Conservation (phyloP, 2,329 filamentous ascomycete genomes). For the Orbilia blumenaviensis region DNA sequence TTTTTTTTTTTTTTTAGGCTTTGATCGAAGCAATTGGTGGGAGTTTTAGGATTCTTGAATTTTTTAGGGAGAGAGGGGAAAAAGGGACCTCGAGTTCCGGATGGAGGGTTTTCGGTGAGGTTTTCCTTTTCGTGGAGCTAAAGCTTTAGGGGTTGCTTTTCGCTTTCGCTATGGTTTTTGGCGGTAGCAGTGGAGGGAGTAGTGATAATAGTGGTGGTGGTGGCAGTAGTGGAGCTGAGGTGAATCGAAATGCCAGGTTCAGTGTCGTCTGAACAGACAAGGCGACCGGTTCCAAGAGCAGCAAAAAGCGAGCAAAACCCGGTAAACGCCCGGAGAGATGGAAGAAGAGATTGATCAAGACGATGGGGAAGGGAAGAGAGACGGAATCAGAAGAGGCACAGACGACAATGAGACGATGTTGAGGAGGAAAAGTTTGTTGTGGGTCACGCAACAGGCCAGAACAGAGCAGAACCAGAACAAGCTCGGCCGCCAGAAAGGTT, state of each 20-base stretch:
- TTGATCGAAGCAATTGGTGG: constrained; percentile 5
- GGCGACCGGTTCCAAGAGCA: background rate
- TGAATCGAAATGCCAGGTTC: constrained; percentile 24
- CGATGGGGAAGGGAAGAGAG: background rate
- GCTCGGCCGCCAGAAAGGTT: constrained; percentile 8
- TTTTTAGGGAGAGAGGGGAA: too few species aligned
- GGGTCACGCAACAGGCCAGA: constrained; percentile 24
- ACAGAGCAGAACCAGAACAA: too few species aligned
- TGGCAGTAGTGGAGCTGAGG: constrained; percentile 25
- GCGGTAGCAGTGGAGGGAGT: too few species aligned
- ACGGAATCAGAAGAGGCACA: background rate
- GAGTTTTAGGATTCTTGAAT: background rate
- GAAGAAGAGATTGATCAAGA: background rate
- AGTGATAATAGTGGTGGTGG: background rate
- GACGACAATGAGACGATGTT: constrained; percentile 18
- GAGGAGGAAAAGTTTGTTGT: constrained; percentile 30
- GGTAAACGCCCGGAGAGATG: constrained; percentile 1
- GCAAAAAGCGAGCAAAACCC: constrained; percentile 19
- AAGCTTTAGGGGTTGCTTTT: constrained; percentile 19
- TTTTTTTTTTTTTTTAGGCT: background rate
- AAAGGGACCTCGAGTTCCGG: constrained; percentile 2
- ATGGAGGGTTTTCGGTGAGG: constrained; percentile 29
- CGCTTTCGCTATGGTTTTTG: background rate
- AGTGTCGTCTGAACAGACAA: constrained; percentile 40
- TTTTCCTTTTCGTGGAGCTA: constrained; percentile 13